These are phyloP conservation scores for Chondrostereum purpureum DNA, from an alignment of 1,284 basidiomycete species.

Conservation along the genomic window DNA sequence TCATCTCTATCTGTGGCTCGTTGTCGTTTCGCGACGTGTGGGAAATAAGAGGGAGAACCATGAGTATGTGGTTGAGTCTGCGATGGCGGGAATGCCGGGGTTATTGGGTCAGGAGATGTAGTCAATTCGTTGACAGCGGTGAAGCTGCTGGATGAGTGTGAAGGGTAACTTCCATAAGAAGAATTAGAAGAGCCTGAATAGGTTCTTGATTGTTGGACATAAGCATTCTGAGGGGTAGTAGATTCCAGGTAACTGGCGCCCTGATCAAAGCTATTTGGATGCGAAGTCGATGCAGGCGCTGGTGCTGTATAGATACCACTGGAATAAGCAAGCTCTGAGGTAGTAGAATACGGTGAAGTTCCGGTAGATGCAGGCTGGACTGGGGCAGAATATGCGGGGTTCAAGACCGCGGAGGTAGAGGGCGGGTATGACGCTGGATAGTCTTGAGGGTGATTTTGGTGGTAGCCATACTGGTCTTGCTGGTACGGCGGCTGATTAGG, in stretches of 20 bases:
- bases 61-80: background rate
- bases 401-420: too few relatives aligned
- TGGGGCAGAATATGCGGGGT: too few relatives aligned
- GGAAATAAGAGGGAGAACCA: background rate
- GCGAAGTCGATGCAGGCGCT: too few relatives aligned
- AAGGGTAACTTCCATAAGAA: background rate
- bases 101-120: background rate
- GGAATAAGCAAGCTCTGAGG: too few relatives aligned
- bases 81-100: background rate
- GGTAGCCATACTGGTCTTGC: too few relatives aligned
- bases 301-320: too few relatives aligned
- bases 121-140: background rate
- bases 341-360: too few relatives aligned
- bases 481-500: too few relatives aligned
- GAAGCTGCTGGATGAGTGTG: background rate
- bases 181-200: background rate
- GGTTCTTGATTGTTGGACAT: background rate
- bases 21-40: slow-evolving; percentile 27
- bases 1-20: slow-evolving; percentile 38
- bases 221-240: background rate
- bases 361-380: too few relatives aligned
- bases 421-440: too few relatives aligned
- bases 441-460: too few relatives aligned
- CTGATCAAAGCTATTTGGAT: background rate
- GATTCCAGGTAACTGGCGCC: background rate